A percentile compares a stretch with the other conserved stretches of the same genome.
Evolutionary conservation across 2,329 filamentous ascomycete species (phyloP).

Genomic region (Colletotrichum graminicola): DNA sequence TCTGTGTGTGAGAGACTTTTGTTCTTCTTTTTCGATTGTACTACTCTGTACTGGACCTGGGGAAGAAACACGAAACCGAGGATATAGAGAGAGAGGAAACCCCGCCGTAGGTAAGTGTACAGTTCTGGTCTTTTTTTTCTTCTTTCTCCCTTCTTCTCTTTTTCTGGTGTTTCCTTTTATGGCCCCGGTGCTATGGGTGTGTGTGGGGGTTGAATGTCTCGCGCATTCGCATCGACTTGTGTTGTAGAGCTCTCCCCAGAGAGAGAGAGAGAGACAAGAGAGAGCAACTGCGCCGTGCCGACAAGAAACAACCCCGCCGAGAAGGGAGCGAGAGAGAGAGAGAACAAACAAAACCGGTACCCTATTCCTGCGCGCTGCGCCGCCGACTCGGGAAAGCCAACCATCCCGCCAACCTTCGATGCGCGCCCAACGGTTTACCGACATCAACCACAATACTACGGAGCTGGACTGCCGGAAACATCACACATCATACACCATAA

Average conservation of each 20-base stretch:
- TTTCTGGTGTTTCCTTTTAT: background rate
- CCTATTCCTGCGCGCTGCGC: background rate
- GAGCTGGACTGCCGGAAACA: background rate
- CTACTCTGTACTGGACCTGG: constrained; percentile 27
- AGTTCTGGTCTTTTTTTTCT: background rate
- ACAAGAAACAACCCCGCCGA: constrained; percentile 17
- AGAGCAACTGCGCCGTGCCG: constrained; percentile 12
- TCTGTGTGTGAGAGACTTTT: constrained; percentile 40
- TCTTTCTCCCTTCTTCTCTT: background rate
- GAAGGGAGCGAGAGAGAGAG: background rate
- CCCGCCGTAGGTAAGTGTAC: constrained; percentile 14
- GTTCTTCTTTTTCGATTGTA: constrained; percentile 35
- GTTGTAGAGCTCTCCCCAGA: background rate
- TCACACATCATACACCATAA: background rate
- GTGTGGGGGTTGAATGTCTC: background rate
- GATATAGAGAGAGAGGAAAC: background rate
- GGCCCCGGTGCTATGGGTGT: background rate
- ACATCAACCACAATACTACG: constrained; percentile 3
- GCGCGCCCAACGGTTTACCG: constrained; percentile 31
- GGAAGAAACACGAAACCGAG: constrained; percentile 17
- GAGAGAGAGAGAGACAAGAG: background rate
- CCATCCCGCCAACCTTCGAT: constrained; percentile 4
- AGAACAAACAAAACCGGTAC: background rate
- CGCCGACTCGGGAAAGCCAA: background rate
- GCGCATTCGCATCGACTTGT: constrained; percentile 11